Evolutionary conservation across 179 eudicot genomes (phyloP).

Genomic region (Amaranthus tricolor): DNA sequence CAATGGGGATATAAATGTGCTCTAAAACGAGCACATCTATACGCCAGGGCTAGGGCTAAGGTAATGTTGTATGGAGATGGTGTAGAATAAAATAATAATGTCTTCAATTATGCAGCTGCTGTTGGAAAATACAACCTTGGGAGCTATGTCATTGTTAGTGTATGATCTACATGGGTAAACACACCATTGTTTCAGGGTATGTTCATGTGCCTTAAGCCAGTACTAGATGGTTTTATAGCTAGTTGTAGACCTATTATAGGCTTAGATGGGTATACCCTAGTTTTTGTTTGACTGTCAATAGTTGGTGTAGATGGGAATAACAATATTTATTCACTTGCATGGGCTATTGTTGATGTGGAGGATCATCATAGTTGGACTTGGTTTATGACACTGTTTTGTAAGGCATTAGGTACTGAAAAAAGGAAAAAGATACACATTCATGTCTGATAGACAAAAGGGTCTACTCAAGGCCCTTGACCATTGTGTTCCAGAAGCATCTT

Average conservation of each 20-base stretch:
- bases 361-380: neutral
- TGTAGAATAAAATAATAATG: neutral
- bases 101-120: neutral
- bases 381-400: neutral
- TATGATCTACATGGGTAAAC: too few species aligned
- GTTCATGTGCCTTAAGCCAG: neutral
- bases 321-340: neutral
- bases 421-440: neutral
- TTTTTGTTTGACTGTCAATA: neutral
- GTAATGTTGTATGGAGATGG: neutral
- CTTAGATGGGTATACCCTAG: neutral
- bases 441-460: neutral
- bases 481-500: too few species aligned
- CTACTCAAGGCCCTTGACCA: too few species aligned
- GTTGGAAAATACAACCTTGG: neutral
- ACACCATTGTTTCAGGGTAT: neutral
- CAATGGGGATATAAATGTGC: too few species aligned
- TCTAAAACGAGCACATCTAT: too few species aligned
- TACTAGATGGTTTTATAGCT: neutral
- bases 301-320: neutral
- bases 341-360: neutral
- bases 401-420: neutral
- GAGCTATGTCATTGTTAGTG: neutral
- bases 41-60: too few species aligned
- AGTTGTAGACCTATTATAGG: constrained; percentile 8